Conservation (phyloP, 23 red algal species). For the Pyropia haitanensis region DNA sequence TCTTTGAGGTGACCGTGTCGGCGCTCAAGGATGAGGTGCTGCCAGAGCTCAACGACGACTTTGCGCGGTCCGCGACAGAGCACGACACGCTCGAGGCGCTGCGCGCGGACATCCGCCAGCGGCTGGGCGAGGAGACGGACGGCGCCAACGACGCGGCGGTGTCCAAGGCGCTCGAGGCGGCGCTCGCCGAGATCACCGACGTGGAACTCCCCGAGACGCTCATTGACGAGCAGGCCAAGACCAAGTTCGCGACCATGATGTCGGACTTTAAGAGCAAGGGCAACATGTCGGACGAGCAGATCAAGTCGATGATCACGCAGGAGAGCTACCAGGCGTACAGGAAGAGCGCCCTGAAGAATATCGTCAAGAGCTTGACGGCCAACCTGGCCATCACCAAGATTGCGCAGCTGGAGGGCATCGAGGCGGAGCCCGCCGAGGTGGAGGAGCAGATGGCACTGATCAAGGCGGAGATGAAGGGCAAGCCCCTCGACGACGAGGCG, state of each 20-base stretch:
- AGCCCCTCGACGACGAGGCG: slow-evolving; percentile 48
- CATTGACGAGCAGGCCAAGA: slow-evolving; percentile 73
- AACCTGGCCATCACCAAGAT: slow-evolving; percentile 78
- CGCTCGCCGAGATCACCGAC: slow-evolving; percentile 62
- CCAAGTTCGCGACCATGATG: slow-evolving; percentile 84
- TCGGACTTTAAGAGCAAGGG: slow-evolving; percentile 75
- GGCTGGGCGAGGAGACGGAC: slow-evolving; percentile 57
- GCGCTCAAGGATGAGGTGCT: slow-evolving; percentile 66
- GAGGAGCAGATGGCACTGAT: slow-evolving; percentile 58
- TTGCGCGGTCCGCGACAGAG: slow-evolving; percentile 52
- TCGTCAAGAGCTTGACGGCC: slow-evolving; percentile 62
- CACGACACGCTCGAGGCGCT: slow-evolving; percentile 54
- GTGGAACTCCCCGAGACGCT: slow-evolving; percentile 85
- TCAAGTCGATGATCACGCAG: slow-evolving; percentile 86
- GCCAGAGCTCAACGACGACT: slow-evolving; percentile 84
- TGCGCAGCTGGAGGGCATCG: slow-evolving; percentile 49
- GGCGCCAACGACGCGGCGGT: slow-evolving; percentile 62
- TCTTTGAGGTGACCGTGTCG: slow-evolving; percentile 79
- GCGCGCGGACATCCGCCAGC: slow-evolving; percentile 34
- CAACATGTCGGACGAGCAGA: slow-evolving; percentile 60
- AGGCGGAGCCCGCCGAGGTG: slow-evolving; percentile 25
- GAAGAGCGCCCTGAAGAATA: slow-evolving; percentile 45
- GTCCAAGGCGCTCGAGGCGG: slow-evolving; percentile 63
- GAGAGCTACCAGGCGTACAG: slow-evolving; percentile 93
- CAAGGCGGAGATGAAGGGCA: slow-evolving; percentile 50